Percentiles rank a stretch among this genome's conserved stretches.
phyloP scores from a whole-genome alignment of 1,284 basidiomycete genomes.

The Gymnopus androsaceus region DNA sequence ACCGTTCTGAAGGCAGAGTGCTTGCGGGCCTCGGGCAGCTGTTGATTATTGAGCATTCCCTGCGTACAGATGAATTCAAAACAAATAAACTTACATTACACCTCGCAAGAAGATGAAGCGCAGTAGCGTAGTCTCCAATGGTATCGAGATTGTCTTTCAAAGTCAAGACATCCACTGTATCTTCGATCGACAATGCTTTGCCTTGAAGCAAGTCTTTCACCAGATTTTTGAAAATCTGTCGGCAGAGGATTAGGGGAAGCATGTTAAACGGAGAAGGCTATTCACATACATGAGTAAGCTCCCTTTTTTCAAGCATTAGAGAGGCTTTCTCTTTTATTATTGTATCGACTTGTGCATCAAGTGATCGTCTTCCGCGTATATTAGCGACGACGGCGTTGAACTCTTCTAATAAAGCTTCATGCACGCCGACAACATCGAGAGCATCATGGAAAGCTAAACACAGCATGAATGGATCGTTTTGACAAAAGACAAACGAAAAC shows the following conservation, averaged over 20 bases:
- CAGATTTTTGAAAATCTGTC: slow-evolving; percentile 65
- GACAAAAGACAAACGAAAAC: neutral
- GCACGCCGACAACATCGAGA: slow-evolving; percentile 75
- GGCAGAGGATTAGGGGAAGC: neutral
- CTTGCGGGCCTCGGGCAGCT: slow-evolving; percentile 69
- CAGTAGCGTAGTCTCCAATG: slow-evolving; percentile 64
- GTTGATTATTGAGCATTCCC: slow-evolving; percentile 17
- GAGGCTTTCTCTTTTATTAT: slow-evolving; percentile 58
- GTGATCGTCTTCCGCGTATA: slow-evolving; percentile 57
- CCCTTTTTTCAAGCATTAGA: slow-evolving; percentile 45
- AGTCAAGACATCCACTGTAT: slow-evolving; percentile 69
- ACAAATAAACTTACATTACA: slow-evolving; percentile 46
- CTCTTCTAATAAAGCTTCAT: slow-evolving; percentile 61
- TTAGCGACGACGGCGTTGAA: slow-evolving; percentile 51
- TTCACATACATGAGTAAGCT: slow-evolving; percentile 46
- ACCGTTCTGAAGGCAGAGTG: slow-evolving; percentile 70
- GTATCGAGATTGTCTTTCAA: slow-evolving; percentile 65
- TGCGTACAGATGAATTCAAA: neutral
- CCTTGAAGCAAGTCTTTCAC: slow-evolving; percentile 69
- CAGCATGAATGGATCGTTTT: neutral
- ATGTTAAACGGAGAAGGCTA: neutral
- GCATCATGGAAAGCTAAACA: slow-evolving; percentile 67
- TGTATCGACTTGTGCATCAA: slow-evolving; percentile 68
- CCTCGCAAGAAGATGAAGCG: slow-evolving; percentile 61
- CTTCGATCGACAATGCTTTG: slow-evolving; percentile 67